phyloP scores from a whole-genome alignment of 2,329 filamentous ascomycete genomes.

The Colletotrichum sidae region DNA sequence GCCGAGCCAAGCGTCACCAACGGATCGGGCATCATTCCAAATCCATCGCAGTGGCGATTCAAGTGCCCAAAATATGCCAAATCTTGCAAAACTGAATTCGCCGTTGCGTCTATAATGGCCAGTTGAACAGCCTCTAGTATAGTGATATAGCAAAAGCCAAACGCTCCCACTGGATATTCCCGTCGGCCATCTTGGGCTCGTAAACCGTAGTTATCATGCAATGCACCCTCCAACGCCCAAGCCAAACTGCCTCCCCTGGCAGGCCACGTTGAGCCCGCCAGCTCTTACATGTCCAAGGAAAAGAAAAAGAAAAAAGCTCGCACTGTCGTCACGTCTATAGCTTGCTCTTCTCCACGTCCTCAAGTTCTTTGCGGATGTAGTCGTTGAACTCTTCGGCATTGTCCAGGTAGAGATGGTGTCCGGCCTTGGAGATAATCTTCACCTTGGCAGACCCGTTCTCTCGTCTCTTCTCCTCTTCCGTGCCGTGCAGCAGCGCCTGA shows the following conservation, averaged over 20 bases:
- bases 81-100: background rate
- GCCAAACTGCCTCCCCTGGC: background rate
- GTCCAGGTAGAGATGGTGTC: slow-evolving; percentile 71
- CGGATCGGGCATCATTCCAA: background rate
- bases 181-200: slow-evolving; percentile 30
- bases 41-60: no score
- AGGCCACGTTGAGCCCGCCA: background rate
- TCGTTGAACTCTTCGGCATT: slow-evolving; percentile 70
- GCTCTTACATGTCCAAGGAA: background rate
- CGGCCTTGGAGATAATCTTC: slow-evolving; percentile 74
- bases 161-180: slow-evolving; percentile 36
- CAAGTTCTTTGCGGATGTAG: slow-evolving; percentile 63
- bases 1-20: background rate
- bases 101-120: slow-evolving; percentile 10
- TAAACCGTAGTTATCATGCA: slow-evolving; percentile 32
- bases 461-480: slow-evolving; percentile 72
- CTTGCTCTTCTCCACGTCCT: slow-evolving; percentile 53
- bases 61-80: background rate
- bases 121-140: slow-evolving; percentile 20
- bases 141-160: slow-evolving; percentile 18
- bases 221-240: background rate
- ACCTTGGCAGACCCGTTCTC: slow-evolving; percentile 90
- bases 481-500: slow-evolving; percentile 70
- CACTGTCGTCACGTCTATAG: slow-evolving; percentile 10
- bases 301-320: background rate